Base-by-base conservation (phyloP, 2,329 filamentous ascomycete species). In the Sclerotinia subarctica region DNA sequence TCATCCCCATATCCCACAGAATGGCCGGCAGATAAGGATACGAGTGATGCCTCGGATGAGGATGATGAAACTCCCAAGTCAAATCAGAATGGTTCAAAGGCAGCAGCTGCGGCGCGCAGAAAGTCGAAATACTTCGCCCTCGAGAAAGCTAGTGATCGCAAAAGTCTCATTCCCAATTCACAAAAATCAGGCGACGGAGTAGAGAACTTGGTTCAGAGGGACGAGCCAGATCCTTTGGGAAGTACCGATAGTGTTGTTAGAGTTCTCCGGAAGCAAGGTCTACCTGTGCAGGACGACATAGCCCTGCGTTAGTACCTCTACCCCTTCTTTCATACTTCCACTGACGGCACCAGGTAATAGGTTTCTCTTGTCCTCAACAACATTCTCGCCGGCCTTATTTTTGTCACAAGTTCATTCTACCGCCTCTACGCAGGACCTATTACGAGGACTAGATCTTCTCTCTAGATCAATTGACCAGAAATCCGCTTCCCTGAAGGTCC, bases 391-490 rank as follows among this genome's bases (percentile, higher is more conserved):
- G 2, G 88, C 92, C 3, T 82, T 97, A 10, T 99, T 97, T 78
- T 85, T 99, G 17, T 95, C 94, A 0, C 92, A 97, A 78, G 90
- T 96, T 72, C 96, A 99, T 78, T 89, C 91, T 69, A 86, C 88
- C 59, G 94, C 91, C 66, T 93, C 94, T 67, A 97, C 94, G 0
- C 86, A 93, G 73, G 87, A 89, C 57, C 83, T 99, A 1, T 83
- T 97, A 17, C 84, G 87, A 60, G 96, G 95, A 3, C 86, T 99
- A 26, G 91, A 97, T 73, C 89, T 91, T 69, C 86, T 99, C 26
- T 95, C 93, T 24, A 87, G 87, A 70, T 97, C 94, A 0, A 99
- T 99, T 75, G 95, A 98, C 76, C 92, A 98, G 80, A 99, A 99
- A 79, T 97, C 94, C 0, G 95, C 94, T 0, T 97, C 94, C 5